Base-by-base conservation (phyloP, 768 basidiomycete genomes). In the Lactarius vividus region DNA sequence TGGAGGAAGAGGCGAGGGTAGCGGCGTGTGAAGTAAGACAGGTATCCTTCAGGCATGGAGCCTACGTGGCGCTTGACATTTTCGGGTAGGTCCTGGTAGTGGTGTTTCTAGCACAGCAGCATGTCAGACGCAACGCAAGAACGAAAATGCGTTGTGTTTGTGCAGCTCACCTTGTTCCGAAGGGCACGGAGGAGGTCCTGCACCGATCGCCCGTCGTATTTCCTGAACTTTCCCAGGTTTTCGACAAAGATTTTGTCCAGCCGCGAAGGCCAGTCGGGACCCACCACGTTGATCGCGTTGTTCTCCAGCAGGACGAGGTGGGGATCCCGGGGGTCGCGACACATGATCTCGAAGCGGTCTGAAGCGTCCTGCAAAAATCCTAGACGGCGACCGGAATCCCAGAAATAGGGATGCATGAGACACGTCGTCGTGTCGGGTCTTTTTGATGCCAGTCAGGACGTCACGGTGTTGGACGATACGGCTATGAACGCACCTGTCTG, bases 321-420 rank as follows among this genome's bases (percentile, higher is more conserved):
- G 0, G 85, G 81, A 63, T 96, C 93, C 63, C 86, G 88, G 0
- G 96, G 95, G 57, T 96, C 95, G 35, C 94, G 86, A 70, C 89
- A 91, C 94, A 98, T 96, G 74, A 95, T 95, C 77, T 98, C 97
- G 75, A 98, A 99, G 5, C 96, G 86, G 76, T 98, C 96, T 0
- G 95, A 97, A 0, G 95, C 93, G 69, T 98, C 97, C 76, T 96
- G 96, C n/a, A 99, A 80, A 83, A 99, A 99, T 59, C 84, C 87
- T 5, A 99, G 79, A 49, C 96, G 84, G 63, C 90, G 86, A 9
- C 83, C 88, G 0, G 95, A 79, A 62, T 94, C 88, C 97, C 97
- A 99, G 81, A 98, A 99, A 82, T 92, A 96, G 0, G 97, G 97
- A 78, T 98, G 96, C 26, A 91, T 79, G 23, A 98, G 81, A 75